Conservation (phyloP, 306 rosid genomes). For the Ormosia semicastrata region DNA sequence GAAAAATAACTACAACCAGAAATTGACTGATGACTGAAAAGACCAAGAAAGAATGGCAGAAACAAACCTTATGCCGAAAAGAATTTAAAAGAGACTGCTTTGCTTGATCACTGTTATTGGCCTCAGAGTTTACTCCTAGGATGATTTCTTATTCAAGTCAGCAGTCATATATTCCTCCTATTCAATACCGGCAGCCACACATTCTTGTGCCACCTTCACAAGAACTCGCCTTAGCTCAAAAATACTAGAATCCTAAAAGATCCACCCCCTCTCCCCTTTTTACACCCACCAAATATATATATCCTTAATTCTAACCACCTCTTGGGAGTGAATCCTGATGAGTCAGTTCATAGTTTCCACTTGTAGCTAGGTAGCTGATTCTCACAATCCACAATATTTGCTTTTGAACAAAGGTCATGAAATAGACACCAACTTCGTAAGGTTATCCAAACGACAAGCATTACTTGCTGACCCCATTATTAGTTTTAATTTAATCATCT, state of each 20-base stretch:
- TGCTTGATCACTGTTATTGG: not conserved
- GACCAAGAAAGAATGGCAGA: constrained; percentile 9
- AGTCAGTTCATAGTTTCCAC: constrained; percentile 34
- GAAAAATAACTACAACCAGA: not conserved
- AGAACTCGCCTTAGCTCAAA: constrained; percentile 6
- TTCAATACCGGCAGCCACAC: not conserved
- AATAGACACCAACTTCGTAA: not conserved
- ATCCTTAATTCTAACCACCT: not conserved
- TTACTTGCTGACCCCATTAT: not conserved
- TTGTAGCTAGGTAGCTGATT: not conserved
- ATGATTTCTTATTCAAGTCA: not conserved
- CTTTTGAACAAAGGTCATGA: constrained; percentile 39
- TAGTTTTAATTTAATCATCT: too few relatives aligned
- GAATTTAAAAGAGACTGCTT: constrained; percentile 27
- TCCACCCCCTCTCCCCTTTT: not conserved
- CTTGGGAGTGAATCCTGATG: constrained; percentile 34
- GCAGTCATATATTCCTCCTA: not conserved
- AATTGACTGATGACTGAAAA: not conserved
- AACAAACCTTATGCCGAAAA: constrained; percentile 23
- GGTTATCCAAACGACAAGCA: not conserved
- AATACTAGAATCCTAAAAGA: not conserved
- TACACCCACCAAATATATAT: not conserved
- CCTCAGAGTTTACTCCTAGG: not conserved
- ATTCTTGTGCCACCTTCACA: not conserved
- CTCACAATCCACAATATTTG: constrained; percentile 20